Evolutionary conservation across 805 yeast genomes (phyloP).

Genomic region (Zygosaccharomyces lentus): DNA sequence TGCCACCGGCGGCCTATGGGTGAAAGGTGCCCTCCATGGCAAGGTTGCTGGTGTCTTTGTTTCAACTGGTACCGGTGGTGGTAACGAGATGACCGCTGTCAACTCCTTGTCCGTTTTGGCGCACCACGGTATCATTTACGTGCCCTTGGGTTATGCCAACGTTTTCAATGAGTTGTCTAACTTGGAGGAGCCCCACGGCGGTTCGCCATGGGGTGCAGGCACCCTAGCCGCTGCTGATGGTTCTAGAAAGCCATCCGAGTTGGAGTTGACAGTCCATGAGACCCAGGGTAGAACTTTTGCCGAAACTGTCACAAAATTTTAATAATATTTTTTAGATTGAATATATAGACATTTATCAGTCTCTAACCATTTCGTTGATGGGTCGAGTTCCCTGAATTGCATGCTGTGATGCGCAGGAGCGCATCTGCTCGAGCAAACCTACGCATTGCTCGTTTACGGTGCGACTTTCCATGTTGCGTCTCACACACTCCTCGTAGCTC

Average conservation of each 20-base stretch:
- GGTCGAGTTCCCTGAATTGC: constrained; percentile 18
- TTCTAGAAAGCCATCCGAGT: constrained; percentile 57
- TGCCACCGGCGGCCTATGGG: constrained; percentile 77
- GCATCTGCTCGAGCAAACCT: constrained; percentile 48
- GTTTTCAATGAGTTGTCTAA: constrained; percentile 51
- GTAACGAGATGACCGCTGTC: constrained; percentile 69
- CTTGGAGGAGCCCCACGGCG: constrained; percentile 68
- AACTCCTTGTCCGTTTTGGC: constrained; percentile 60
- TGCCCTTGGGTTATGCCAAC: constrained; percentile 71
- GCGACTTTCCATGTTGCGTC: constrained; percentile 38
- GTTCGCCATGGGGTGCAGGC: constrained; percentile 87
- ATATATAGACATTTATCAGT: background rate
- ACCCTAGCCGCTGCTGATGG: constrained; percentile 74
- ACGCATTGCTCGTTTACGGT: constrained; percentile 49
- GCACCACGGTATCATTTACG: constrained; percentile 77
- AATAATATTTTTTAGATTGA: background rate
- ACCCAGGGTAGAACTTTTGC: constrained; percentile 67
- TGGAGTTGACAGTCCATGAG: constrained; percentile 59
- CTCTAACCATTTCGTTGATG: constrained; percentile 19
- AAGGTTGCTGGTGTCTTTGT: constrained; percentile 72
- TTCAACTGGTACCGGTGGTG: constrained; percentile 79
- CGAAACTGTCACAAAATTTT: constrained; percentile 38
- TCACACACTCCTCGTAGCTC: constrained; percentile 63
- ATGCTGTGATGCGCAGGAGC: constrained; percentile 52
- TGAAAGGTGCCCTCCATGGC: constrained; percentile 62